A percentile compares a stretch with the other conserved stretches of the same genome.
Conservation (phyloP, 495 filamentous ascomycete genomes). For the Tuber calosporum region DNA sequence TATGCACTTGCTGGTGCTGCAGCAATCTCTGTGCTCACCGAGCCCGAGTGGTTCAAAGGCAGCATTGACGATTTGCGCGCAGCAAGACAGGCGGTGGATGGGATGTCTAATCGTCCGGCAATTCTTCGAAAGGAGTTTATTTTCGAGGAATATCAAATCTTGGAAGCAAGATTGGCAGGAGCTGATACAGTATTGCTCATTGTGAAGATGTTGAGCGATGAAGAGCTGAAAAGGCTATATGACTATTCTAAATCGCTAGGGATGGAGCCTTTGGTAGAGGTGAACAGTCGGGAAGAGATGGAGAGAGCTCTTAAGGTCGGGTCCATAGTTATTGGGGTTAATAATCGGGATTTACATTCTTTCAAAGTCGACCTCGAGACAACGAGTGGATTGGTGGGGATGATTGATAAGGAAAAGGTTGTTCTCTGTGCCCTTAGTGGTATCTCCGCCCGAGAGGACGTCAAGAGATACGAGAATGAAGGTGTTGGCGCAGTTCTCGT, state of each 20-base stretch:
- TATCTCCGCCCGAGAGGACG: constrained; percentile 84
- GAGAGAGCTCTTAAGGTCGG: constrained; percentile 74
- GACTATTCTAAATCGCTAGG: constrained; percentile 79
- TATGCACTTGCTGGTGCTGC: constrained; percentile 93
- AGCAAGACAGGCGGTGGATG: constrained; percentile 78
- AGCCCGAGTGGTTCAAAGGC: constrained; percentile 98
- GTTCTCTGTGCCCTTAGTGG: constrained; percentile 92
- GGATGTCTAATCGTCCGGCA: constrained; percentile 84
- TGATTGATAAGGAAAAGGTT: constrained; percentile 69
- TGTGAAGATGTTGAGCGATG: constrained; percentile 88
- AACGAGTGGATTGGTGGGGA: constrained; percentile 78
- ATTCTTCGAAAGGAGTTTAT: constrained; percentile 94
- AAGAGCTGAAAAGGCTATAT: constrained; percentile 71
- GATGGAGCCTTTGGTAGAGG: constrained; percentile 97
- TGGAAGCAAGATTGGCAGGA: constrained; percentile 87
- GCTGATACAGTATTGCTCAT: constrained; percentile 94
- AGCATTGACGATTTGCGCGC: constrained; percentile 87
- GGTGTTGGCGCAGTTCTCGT: constrained; percentile 90
- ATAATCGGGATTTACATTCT: constrained; percentile 89
- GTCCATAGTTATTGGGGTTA: constrained; percentile 92
- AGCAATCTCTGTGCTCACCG: constrained; percentile 92
- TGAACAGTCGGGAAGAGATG: constrained; percentile 93
- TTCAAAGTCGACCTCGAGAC: constrained; percentile 96
- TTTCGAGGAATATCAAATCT: constrained; percentile 96
- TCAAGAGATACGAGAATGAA: constrained; percentile 76